Conservation (phyloP, 108 stramenopile species). For the Cylindrotheca fusiformis region DNA sequence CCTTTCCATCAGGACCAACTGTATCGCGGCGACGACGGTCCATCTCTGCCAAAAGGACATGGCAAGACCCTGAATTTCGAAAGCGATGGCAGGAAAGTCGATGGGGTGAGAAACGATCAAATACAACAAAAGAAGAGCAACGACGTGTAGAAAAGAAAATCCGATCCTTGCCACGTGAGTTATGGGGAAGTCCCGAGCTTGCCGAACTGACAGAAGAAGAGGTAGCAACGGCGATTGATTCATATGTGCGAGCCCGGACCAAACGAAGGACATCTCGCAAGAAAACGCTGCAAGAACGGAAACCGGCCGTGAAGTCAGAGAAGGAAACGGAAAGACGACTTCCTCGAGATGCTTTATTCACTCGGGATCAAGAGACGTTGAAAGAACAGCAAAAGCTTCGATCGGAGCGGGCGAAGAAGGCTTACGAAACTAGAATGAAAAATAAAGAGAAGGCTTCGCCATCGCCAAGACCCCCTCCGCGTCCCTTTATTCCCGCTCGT, state of each 20-base stretch:
- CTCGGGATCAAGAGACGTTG: slow-evolving; percentile 10
- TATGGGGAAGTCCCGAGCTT: slow-evolving; percentile 52
- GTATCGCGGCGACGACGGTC: slow-evolving; percentile 49
- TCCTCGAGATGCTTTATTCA: background rate
- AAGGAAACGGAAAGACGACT: slow-evolving; percentile 3
- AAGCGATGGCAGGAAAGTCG: slow-evolving; percentile 66
- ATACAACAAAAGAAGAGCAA: slow-evolving; percentile 26
- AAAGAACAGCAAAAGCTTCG: slow-evolving; percentile 32
- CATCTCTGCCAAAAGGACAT: slow-evolving; percentile 38
- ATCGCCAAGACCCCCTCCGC: slow-evolving; percentile 4
- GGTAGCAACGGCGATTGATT: slow-evolving; percentile 53
- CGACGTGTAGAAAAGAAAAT: slow-evolving; percentile 8
- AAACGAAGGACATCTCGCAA: slow-evolving; percentile 24
- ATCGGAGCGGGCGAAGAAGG: slow-evolving; percentile 55
- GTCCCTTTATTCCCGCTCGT: slow-evolving; percentile 6
- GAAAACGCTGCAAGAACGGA: slow-evolving; percentile 16
- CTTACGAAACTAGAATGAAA: slow-evolving; percentile 48
- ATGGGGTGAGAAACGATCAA: slow-evolving; percentile 47
- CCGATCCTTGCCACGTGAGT: slow-evolving; percentile 20
- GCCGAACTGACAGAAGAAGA: slow-evolving; percentile 61
- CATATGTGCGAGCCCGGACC: slow-evolving; percentile 40
- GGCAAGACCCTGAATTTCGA: slow-evolving; percentile 66
- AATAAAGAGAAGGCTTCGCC: slow-evolving; percentile 33
- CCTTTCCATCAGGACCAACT: slow-evolving; percentile 53
- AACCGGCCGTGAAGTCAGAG: slow-evolving; percentile 3